Evolutionary conservation across 2,329 filamentous ascomycete genomes (phyloP).

Genomic region (Waltergamsia citrina): DNA sequence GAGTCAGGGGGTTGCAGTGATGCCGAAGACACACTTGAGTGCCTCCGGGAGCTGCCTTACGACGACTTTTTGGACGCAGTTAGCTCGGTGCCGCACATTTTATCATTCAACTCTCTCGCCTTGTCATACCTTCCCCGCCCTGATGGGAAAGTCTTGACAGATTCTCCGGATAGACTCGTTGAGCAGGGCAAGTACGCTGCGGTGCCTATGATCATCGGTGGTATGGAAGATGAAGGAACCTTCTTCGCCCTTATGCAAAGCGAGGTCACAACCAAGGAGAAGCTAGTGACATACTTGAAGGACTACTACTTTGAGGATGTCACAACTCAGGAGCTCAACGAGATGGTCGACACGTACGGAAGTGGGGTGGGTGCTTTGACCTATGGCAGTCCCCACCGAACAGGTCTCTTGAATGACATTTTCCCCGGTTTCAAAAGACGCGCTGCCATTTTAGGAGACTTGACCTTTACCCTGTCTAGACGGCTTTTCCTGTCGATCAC

Average conservation of each 20-base stretch:
- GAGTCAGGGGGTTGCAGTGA: constrained; percentile 41
- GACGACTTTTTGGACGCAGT: constrained; percentile 42
- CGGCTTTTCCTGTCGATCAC: constrained; percentile 34
- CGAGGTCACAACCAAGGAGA: constrained; percentile 44
- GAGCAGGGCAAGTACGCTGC: constrained; percentile 37
- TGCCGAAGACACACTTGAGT: constrained; percentile 38
- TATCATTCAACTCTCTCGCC: constrained; percentile 47
- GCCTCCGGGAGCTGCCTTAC: constrained; percentile 43
- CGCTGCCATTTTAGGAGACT: constrained; percentile 53
- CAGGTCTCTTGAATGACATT: constrained; percentile 45
- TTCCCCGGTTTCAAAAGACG: constrained; percentile 58
- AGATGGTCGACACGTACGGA: constrained; percentile 44
- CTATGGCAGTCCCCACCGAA: constrained; percentile 51
- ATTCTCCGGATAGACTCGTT: constrained; percentile 41
- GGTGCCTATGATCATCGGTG: constrained; percentile 54
- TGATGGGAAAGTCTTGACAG: constrained; percentile 42
- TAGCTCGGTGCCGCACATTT: constrained; percentile 46
- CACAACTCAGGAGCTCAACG: constrained; percentile 27
- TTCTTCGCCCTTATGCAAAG: constrained; percentile 49
- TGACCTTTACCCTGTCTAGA: constrained; percentile 37
- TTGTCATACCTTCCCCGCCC: constrained; percentile 54
- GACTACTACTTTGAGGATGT: constrained; percentile 37
- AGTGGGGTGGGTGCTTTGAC: constrained; percentile 35
- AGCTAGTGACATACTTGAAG: constrained; percentile 43
- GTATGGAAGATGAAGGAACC: constrained; percentile 59